Evolutionary conservation across 768 basidiomycete genomes (phyloP).

Genomic region (Russula earlei): DNA sequence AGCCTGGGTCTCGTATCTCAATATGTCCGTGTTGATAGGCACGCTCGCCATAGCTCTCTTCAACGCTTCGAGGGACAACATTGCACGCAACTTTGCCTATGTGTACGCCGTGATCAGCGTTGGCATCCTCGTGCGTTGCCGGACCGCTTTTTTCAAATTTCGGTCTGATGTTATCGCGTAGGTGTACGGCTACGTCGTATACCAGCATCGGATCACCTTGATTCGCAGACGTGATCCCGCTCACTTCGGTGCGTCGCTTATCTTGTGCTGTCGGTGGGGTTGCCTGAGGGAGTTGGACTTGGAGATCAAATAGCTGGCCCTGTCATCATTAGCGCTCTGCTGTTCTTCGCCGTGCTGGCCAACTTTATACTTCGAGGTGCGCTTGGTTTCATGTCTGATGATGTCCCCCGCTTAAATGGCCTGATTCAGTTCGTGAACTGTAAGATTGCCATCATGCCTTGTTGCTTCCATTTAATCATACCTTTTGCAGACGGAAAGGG

Average conservation of each 20-base stretch:
- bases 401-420: neutral
- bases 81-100: conserved; percentile 73
- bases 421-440: conserved; percentile 18
- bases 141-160: neutral
- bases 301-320: conserved; percentile 79
- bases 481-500: conserved; percentile 8
- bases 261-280: neutral
- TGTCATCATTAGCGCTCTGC: conserved; percentile 63
- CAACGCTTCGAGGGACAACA: conserved; percentile 63
- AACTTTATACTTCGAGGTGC: conserved; percentile 84
- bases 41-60: conserved; percentile 81
- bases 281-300: neutral
- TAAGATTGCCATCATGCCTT: neutral
- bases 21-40: conserved; percentile 73
- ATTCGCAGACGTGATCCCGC: conserved; percentile 85
- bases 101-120: conserved; percentile 74
- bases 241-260: conserved; percentile 57
- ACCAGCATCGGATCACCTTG: conserved; percentile 83
- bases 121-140: conserved; percentile 47
- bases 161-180: conserved; percentile 22
- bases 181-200: conserved; percentile 80
- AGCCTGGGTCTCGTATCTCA: conserved; percentile 94
- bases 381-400: conserved; percentile 3
- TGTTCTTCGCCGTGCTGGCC: conserved; percentile 80
- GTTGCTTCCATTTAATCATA: neutral